Base-by-base conservation (phyloP, 2,329 filamentous ascomycete species). In the Fusarium avenaceum region DNA sequence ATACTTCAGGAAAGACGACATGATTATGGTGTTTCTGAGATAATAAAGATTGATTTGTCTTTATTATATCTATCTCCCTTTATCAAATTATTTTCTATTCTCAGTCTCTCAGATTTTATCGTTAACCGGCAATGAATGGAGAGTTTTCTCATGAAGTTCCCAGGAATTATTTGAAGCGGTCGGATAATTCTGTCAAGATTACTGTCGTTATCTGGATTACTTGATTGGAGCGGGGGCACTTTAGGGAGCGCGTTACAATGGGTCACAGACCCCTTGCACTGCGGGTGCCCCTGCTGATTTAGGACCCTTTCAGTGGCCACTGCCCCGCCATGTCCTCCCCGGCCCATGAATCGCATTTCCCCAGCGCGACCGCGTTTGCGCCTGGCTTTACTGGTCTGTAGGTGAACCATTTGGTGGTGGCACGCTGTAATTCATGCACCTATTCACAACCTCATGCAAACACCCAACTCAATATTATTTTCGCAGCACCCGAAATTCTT, bases 281-380 rank as follows among this genome's bases (percentile, higher is more conserved):
- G 10, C 14, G 28, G 22, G 19, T 22, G 13, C 46, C 62, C 56
- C 60, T 57, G 65, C 53, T 17, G 15, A 6, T 52, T 60, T 53
- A 22, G 42, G 22, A 53, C 43, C 30, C 40, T 56, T 35, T 66
- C 32, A 67, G 55, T 58, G 61, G 53, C 24, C 28, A 40, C 35
- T 69, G 66, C 65, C 66, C 66, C 66, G 45, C 66, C 49, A 52
- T 54, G 44, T 42, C 32, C 52, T 30, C 28, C 28, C 28, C 28
- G 28, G 28, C 28, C 10, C 28, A 30, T 11, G 28, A 13, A 30
- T 30, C 28, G 13, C 28, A 28, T 43, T n/a, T 26, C 6, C 24
- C 10, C 19, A 45, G 44, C 62, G 66, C 62, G 66, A 69, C 28
- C 66, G 66, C 66, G 66, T 69, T 57, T 66, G 35, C 40, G 19